phyloP scores from a whole-genome alignment of 495 filamentous ascomycete genomes.

The Parathielavia appendiculata region DNA sequence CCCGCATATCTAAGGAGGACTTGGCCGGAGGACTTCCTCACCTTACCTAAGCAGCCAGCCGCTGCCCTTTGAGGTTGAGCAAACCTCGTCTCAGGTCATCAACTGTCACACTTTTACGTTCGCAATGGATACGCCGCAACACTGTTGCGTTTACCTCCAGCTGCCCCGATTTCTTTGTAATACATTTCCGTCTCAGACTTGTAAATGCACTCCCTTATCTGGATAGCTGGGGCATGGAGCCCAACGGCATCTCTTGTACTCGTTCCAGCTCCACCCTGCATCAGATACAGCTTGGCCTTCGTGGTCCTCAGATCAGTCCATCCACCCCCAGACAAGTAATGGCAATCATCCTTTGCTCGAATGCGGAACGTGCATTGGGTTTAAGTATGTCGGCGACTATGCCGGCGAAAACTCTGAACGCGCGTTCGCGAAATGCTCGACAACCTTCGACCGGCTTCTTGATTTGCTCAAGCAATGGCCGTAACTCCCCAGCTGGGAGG shows the following conservation, averaged over 20 bases:
- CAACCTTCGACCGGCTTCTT: not conserved
- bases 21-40: no score
- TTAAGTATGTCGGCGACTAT: not conserved
- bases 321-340: conserved; percentile 7
- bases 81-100: no score
- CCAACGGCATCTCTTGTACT: not conserved
- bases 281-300: not conserved
- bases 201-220: no score
- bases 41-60: no score
- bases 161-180: no score
- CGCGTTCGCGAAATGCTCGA: not conserved
- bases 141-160: no score
- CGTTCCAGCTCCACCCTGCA: not conserved
- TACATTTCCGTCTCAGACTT: no score
- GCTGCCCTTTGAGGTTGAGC: no score
- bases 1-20: no score
- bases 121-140: no score
- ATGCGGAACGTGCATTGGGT: not conserved
- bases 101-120: no score
- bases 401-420: not conserved
- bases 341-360: not conserved
- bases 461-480: not conserved
- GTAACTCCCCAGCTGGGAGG: not conserved
- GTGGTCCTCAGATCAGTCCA: not conserved
- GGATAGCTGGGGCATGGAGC: not conserved